Conservation (phyloP, 495 filamentous ascomycete species). For the Diplogelasinospora grovesii region DNA sequence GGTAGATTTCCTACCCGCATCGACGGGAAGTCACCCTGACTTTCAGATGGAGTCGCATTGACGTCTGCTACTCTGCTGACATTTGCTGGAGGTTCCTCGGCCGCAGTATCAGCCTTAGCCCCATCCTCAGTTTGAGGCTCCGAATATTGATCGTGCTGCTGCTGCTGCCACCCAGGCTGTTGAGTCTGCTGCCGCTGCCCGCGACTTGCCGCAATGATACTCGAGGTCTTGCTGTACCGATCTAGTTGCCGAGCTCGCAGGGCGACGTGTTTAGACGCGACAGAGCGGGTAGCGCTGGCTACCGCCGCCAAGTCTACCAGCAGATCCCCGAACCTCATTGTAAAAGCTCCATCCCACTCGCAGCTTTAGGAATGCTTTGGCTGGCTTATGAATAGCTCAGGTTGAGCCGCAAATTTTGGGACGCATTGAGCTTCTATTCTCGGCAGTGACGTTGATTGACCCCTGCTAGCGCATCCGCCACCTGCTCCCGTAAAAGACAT, state of each 20-base stretch:
- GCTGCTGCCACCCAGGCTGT: constrained; percentile 1
- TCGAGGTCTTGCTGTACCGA: constrained; percentile 69
- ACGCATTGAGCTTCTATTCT: too few species aligned
- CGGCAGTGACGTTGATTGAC: too few species aligned
- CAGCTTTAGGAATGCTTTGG: too few species aligned
- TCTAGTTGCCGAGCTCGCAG: constrained; percentile 74
- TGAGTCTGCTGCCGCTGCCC: constrained; percentile 30
- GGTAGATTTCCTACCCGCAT: too few species aligned
- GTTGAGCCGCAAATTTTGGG: too few species aligned
- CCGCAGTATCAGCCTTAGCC: background rate
- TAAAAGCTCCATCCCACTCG: constrained; percentile 2
- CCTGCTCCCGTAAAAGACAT: too few species aligned
- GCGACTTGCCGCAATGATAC: constrained; percentile 62
- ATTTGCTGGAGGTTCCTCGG: too few species aligned
- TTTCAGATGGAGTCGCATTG: too few species aligned
- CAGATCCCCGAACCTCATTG: constrained; percentile 43
- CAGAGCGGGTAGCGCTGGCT: constrained; percentile 65
- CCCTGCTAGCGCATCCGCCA: too few species aligned
- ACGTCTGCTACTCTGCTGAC: too few species aligned
- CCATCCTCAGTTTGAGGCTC: background rate
- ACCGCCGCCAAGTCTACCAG: constrained; percentile 76
- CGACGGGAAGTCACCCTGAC: too few species aligned
- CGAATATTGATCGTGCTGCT: background rate
- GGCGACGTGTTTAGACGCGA: constrained; percentile 73
- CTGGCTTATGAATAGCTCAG: too few species aligned